Evolutionary conservation across 495 filamentous ascomycete genomes (phyloP), one percentile per base, ranked within the genome.

Genomic region (Schizothecium vesticola): DNA sequence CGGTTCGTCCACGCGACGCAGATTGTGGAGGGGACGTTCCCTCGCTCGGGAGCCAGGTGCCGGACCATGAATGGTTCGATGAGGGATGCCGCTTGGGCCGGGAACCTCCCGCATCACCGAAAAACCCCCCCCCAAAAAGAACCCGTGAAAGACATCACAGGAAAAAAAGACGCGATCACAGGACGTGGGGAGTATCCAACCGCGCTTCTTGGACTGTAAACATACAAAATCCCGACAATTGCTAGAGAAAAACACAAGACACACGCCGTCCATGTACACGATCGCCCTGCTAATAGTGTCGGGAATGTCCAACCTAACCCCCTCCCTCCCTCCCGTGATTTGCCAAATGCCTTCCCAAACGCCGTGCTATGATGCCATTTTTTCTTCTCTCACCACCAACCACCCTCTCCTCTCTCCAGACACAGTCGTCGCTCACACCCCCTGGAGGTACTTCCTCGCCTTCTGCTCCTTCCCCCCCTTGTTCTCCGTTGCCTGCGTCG

Each of bases 401-500:
- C 31, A 13, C 51, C 22, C 33, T 25, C 24, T 58, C 36, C 22
- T 66, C 59, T 65, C 65, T 29, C 57, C 28, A 60, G 28, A 21
- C 56, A 36, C 11, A 36, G 3, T 13, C 31, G 11, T 11, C 1
- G 36, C 10, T 21, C 29, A 22, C 25, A n/a, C 12, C 28, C n/a
- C 65, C 10, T 26, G 33, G 25, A 60, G 25, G 56, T 69, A 67
- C 70, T 64, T 59, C 11, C 69, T 0, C 16, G 62, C 23, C 71
- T 76, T 77, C 70, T 75, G 73, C 33, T 25, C 56, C 66, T 64
- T 66, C 19, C 61, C 26, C 3, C 26, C 56, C 23, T 64, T 61
- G 25, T 26, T 31, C 26, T 67, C 63, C 33, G 29, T 63, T 12
- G 59, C 13, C 57, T 88, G 85, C 63, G 86, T 92, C 28, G 91